Percentiles rank a stretch among this genome's conserved stretches.
These are phyloP conservation scores for Aureobasidium subglaciale DNA, from an alignment of 2,329 filamentous ascomycete species.

Conservation along the genomic window DNA sequence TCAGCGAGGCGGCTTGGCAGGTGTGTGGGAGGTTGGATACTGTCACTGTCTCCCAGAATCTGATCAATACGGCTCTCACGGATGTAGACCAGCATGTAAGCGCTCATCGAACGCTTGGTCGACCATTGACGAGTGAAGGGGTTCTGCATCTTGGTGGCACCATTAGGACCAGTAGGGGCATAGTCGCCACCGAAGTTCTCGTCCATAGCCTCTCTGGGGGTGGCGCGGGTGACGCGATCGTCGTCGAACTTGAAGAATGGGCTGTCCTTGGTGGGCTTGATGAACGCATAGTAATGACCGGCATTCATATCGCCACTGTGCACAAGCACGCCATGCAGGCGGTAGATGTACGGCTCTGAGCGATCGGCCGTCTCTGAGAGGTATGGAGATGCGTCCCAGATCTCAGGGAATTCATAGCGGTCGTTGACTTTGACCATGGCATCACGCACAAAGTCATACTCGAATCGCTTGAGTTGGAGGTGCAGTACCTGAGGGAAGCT, in stretches of 20 bases:
- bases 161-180: conserved; percentile 45
- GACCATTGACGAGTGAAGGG: conserved; percentile 59
- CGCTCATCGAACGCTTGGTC: conserved; percentile 68
- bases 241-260: conserved; percentile 97
- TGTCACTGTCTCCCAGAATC: conserved; percentile 68
- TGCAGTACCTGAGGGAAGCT: conserved; percentile 91
- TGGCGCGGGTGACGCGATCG: conserved; percentile 92
- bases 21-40: conserved; percentile 73
- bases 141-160: conserved; percentile 51
- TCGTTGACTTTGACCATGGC: conserved; percentile 99
- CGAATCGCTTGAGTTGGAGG: conserved; percentile 91
- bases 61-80: conserved; percentile 78
- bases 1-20: conserved; percentile 73
- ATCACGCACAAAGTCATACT: conserved; percentile 93
- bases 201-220: conserved; percentile 82
- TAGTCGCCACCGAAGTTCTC: conserved; percentile 96
- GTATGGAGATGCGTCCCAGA: conserved; percentile 78
- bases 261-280: conserved; percentile 88
- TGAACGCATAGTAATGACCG: conserved; percentile 95
- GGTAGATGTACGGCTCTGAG: conserved; percentile 85
- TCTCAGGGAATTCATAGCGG: conserved; percentile 80
- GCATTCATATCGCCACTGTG: conserved; percentile 96
- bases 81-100: conserved; percentile 98
- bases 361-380: conserved; percentile 78
- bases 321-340: conserved; percentile 89